Evolutionary conservation across 2,329 filamentous ascomycete genomes (phyloP).

Genomic region (Colletotrichum liaoningense): DNA sequence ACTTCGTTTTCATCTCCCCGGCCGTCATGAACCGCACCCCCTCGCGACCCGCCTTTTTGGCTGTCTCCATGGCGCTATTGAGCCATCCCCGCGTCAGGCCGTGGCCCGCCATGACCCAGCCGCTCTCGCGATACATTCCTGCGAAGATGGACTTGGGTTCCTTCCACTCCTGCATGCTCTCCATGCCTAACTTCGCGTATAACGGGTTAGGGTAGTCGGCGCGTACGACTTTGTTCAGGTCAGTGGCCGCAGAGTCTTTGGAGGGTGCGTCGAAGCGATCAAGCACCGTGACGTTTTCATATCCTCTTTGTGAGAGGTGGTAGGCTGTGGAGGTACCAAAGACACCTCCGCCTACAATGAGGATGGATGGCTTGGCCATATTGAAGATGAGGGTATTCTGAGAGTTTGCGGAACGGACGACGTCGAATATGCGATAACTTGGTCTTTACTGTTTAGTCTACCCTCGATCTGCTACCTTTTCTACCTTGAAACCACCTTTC

Average conservation of each 20-base stretch:
- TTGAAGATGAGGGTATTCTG: not conserved
- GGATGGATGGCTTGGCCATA: conserved; percentile 42
- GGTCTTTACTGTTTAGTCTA: not conserved
- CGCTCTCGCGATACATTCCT: conserved; percentile 44
- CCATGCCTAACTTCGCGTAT: conserved; percentile 43
- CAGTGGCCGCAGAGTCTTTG: conserved; percentile 42
- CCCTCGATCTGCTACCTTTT: not conserved
- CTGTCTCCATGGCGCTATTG: conserved; percentile 41
- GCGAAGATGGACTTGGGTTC: conserved; percentile 39
- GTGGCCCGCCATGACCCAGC: conserved; percentile 43
- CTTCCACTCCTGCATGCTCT: conserved; percentile 45
- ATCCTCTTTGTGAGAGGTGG: conserved; percentile 40
- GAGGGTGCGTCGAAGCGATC: conserved; percentile 41
- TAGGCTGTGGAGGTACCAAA: conserved; percentile 50
- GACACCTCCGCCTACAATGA: conserved; percentile 42
- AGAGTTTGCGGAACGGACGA: not conserved
- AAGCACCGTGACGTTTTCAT: conserved; percentile 39
- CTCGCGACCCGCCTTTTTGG: conserved; percentile 38
- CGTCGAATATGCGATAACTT: not conserved
- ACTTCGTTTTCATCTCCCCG: conserved; percentile 41
- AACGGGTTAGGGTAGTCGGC: conserved; percentile 47
- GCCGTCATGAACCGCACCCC: conserved; percentile 42
- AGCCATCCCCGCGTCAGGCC: conserved; percentile 43
- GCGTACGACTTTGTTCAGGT: conserved; percentile 51
- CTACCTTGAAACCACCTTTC: not conserved